Base-by-base conservation (phyloP, 1,284 basidiomycete genomes). In the Malassezia nana region DNA sequence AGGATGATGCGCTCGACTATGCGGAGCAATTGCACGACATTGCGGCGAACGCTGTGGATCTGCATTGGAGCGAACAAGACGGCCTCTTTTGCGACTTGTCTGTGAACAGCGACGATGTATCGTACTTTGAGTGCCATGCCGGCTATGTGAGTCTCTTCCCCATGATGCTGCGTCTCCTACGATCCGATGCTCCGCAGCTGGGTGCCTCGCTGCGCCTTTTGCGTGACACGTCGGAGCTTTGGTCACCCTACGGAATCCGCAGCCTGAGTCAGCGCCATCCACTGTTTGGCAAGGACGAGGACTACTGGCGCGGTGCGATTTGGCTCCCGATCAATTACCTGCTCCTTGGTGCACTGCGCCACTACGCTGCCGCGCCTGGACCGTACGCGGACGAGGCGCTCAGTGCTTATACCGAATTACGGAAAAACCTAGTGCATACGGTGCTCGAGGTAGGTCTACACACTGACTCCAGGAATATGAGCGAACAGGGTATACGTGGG, bases 301-400 rank as follows among this genome's bases (percentile, higher is more conserved):
- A 94, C 75, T 95, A 95, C 75, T 95, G 90, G 90, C 84, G 85
- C 65, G 89, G 90, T 2, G 88, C 91, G 2, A 85, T 95, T 50
- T 95, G 90, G 90, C 81, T 94, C 26, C 90, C 88, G 72, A 89
- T 95, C 84, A 94, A 95, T 75, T 95, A 89, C 71, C 80, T 95
- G 60, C 82, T 83, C 16, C 77, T 95, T 49, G 79, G 81, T 22
- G 82, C 88, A 6, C 75, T 94, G 54, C 78, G 87, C 70, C 63
- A 89, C 85, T 85, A 81, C 30, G 83, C 81, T 6, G 79, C 78
- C 5, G 78, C 84, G 59, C 79, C 82, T n/a, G 91, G 91, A 5
- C 89, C 89, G 3, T 79, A 86, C 67, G 85, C 85, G 72, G 75
- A 77, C 28, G 81, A 80, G 50, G 87, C 90, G 1, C 79, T 79